Evolutionary conservation across 2,329 filamentous ascomycete genomes (phyloP).

Genomic region (Phialemoniopsis sp.): DNA sequence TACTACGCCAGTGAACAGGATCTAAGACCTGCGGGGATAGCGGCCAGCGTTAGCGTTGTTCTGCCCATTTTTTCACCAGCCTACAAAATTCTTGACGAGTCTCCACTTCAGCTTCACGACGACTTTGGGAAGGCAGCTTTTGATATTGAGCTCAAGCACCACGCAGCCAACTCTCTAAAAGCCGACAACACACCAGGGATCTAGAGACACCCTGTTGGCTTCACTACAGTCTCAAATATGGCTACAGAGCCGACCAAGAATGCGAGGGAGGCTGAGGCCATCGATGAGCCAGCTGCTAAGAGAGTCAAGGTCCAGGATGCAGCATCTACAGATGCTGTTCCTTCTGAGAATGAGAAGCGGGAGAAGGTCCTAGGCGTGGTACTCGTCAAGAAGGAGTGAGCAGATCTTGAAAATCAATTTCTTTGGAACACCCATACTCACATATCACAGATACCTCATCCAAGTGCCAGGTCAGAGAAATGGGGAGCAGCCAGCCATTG

Average conservation of each 20-base stretch:
- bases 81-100: too few species aligned
- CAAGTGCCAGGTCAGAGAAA: constrained; percentile 20
- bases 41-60: too few species aligned
- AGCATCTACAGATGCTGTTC: not conserved
- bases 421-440: constrained; percentile 7
- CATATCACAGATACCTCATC: constrained; percentile 34
- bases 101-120: too few species aligned
- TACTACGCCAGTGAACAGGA: too few species aligned
- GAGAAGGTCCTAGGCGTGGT: constrained; percentile 53
- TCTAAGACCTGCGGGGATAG: too few species aligned
- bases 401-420: constrained; percentile 4
- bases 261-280: constrained; percentile 10
- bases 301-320: constrained; percentile 48
- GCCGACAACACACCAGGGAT: too few species aligned
- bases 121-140: too few species aligned
- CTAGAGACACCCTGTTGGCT: too few species aligned
- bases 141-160: too few species aligned
- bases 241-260: constrained; percentile 8
- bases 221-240: too few species aligned
- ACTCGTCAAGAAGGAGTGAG: constrained; percentile 69
- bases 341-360: constrained; percentile 13
- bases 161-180: too few species aligned
- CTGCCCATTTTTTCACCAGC: too few species aligned
- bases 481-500: constrained; percentile 18
- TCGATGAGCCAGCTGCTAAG: constrained; percentile 39